Evolutionary conservation across 495 filamentous ascomycete species (phyloP).

Genomic region (Patellaria atrata): DNA sequence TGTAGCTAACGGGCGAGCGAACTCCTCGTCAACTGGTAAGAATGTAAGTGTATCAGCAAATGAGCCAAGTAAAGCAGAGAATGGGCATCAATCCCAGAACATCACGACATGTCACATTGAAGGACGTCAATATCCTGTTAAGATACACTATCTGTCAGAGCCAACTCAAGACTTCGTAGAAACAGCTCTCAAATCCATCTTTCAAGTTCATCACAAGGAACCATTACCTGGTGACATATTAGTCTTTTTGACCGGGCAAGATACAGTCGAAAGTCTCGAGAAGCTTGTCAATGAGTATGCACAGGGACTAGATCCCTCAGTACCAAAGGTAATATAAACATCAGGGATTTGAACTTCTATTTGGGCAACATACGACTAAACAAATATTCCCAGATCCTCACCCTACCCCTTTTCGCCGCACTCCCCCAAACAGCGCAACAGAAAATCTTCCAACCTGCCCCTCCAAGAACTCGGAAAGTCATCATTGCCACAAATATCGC

Average conservation of each 20-base stretch:
- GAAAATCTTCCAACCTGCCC: slow-evolving; percentile 64
- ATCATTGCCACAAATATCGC: slow-evolving; percentile 95
- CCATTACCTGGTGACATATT: slow-evolving; percentile 87
- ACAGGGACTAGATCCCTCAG: slow-evolving; percentile 46
- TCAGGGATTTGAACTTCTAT: slow-evolving; percentile 13
- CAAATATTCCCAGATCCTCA: slow-evolving; percentile 35
- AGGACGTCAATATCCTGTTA: slow-evolving; percentile 79
- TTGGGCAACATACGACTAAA: slow-evolving; percentile 9
- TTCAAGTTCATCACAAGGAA: slow-evolving; percentile 76
- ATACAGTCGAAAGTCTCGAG: slow-evolving; percentile 75
- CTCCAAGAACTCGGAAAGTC: slow-evolving; percentile 66
- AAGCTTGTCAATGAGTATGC: slow-evolving; percentile 69
- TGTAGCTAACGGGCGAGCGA: not conserved
- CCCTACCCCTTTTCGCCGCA: slow-evolving; percentile 60
- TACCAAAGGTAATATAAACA: slow-evolving; percentile 47
- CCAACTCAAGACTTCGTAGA: slow-evolving; percentile 77
- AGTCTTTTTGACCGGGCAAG: slow-evolving; percentile 87
- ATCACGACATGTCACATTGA: slow-evolving; percentile 57
- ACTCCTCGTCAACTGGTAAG: no score
- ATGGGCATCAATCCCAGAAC: not conserved
- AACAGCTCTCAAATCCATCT: slow-evolving; percentile 64
- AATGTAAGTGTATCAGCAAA: no score
- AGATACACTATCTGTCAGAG: slow-evolving; percentile 57
- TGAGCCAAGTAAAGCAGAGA: not conserved
- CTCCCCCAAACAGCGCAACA: slow-evolving; percentile 68